Evolutionary conservation across 2,329 filamentous ascomycete species (phyloP).

Genomic region (Hypoxylon sp.): DNA sequence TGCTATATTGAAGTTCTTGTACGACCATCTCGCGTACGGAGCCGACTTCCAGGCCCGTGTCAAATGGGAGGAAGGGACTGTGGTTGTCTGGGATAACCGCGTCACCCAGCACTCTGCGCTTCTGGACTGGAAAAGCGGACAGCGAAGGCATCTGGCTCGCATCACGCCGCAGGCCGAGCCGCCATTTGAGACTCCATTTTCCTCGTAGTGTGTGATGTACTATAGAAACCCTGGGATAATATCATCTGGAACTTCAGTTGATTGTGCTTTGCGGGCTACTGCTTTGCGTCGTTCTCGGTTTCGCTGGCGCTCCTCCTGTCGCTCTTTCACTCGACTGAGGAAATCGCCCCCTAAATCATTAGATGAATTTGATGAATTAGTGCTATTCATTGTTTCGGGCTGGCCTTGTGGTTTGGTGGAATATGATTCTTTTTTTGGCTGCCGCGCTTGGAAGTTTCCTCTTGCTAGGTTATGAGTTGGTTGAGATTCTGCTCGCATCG

Average conservation of each 20-base stretch:
- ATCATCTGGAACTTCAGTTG: constrained; percentile 29
- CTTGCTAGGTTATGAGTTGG: neutral
- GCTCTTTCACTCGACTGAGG: constrained; percentile 42
- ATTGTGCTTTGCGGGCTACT: constrained; percentile 30
- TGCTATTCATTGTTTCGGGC: constrained; percentile 14
- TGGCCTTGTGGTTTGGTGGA: neutral
- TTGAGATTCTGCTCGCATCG: constrained; percentile 8
- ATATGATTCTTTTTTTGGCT: neutral
- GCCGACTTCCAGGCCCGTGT: constrained; percentile 80
- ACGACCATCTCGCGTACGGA: constrained; percentile 77
- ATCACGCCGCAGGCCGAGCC: constrained; percentile 86
- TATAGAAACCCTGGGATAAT: constrained; percentile 47
- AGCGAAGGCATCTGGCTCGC: constrained; percentile 81
- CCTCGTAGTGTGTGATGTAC: constrained; percentile 31
- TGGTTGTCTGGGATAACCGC: constrained; percentile 89
- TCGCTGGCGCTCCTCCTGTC: constrained; percentile 43
- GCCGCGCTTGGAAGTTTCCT: constrained; percentile 7
- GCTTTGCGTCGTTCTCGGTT: constrained; percentile 40
- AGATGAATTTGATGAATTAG: constrained; percentile 27
- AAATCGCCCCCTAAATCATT: constrained; percentile 40
- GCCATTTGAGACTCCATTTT: constrained; percentile 77
- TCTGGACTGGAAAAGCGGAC: constrained; percentile 83
- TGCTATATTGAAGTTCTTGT: constrained; percentile 79
- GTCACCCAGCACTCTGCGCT: constrained; percentile 83
- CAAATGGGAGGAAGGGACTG: constrained; percentile 82